Evolutionary conservation across 768 basidiomycete species (phyloP).

Genomic region (Agaricus blazei): DNA sequence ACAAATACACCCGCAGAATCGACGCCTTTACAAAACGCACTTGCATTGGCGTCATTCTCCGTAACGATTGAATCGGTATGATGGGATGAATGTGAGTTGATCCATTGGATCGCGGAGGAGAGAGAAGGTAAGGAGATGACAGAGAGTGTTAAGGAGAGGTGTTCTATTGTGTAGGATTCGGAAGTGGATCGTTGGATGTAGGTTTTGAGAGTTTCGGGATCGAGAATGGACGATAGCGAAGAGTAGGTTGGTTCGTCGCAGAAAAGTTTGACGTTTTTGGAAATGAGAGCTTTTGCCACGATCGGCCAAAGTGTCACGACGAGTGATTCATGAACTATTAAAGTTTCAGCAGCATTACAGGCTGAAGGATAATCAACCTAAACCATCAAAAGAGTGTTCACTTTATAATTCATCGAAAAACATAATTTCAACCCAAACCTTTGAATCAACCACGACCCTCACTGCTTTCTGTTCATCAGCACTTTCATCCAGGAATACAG

Average conservation of each 20-base stretch:
- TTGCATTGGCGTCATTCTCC: conserved; percentile 59
- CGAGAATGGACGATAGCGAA: conserved; percentile 39
- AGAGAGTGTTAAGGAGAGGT: conserved; percentile 80
- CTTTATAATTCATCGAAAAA: not conserved
- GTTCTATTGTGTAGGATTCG: conserved; percentile 81
- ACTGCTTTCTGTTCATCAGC: conserved; percentile 78
- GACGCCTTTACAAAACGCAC: conserved; percentile 79
- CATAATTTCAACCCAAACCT: conserved; percentile 44
- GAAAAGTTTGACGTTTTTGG: conserved; percentile 65
- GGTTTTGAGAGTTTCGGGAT: conserved; percentile 30
- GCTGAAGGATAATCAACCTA: conserved; percentile 94
- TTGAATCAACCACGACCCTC: conserved; percentile 83
- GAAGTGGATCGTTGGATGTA: conserved; percentile 50
- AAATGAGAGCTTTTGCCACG: conserved; percentile 70
- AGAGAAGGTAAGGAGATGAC: conserved; percentile 74
- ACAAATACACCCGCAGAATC: conserved; percentile 92
- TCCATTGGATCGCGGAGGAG: conserved; percentile 72
- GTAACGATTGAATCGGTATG: conserved; percentile 95
- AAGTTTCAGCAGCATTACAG: conserved; percentile 89
- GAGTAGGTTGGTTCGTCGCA: conserved; percentile 68
- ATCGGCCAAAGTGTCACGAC: conserved; percentile 74
- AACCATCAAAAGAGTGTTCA: not conserved
- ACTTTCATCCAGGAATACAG: conserved; percentile 80
- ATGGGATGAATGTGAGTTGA: conserved; percentile 90
- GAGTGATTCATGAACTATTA: conserved; percentile 76